Percentiles rank a stretch among this genome's conserved stretches.
These are phyloP conservation scores for Kuraishia piskuri DNA, from an alignment of 805 yeast genomes.

Conservation along the genomic window DNA sequence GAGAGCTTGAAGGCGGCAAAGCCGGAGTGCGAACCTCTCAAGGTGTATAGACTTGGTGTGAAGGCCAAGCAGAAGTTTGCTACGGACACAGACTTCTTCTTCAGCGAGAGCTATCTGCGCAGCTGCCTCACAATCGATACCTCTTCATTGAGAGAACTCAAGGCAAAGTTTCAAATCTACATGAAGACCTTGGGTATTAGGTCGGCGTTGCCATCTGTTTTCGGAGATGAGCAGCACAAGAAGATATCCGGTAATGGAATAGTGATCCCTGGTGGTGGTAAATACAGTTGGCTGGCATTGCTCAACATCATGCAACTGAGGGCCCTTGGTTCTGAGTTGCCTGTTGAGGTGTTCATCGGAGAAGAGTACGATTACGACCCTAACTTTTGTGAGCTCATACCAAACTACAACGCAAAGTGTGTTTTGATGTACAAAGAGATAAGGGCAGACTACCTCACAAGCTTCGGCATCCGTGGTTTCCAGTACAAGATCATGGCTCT, in stretches of 20 bases:
- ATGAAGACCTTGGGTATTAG: conserved; percentile 18
- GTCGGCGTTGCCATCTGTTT: conserved; percentile 27
- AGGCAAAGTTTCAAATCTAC: conserved; percentile 27
- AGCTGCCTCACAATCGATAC: conserved; percentile 32
- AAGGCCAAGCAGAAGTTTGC: conserved; percentile 37
- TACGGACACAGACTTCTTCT: conserved; percentile 29
- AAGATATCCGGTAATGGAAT: conserved; percentile 24
- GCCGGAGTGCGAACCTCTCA: conserved; percentile 32
- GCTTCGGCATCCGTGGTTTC: conserved; percentile 31
- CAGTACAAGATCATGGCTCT: conserved; percentile 45
- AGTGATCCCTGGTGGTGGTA: conserved; percentile 46
- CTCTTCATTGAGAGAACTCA: conserved; percentile 23
- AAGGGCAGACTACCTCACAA: conserved; percentile 18
- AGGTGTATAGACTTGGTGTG: conserved; percentile 28
- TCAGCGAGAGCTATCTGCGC: conserved; percentile 36
- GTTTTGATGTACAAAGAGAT: conserved; percentile 25
- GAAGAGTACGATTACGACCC: conserved; percentile 33
- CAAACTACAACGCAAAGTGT: conserved; percentile 37
- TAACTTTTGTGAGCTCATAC: conserved; percentile 36
- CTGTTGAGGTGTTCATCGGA: conserved; percentile 44
- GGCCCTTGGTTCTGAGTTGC: conserved; percentile 33
- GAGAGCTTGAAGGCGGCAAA: conserved; percentile 14
- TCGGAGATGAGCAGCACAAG: conserved; percentile 15
- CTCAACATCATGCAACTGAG: conserved; percentile 39
- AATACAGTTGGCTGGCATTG: conserved; percentile 41